phyloP scores from a whole-genome alignment of 1,284 basidiomycete genomes.

The Fomitiporia mediterranea region DNA sequence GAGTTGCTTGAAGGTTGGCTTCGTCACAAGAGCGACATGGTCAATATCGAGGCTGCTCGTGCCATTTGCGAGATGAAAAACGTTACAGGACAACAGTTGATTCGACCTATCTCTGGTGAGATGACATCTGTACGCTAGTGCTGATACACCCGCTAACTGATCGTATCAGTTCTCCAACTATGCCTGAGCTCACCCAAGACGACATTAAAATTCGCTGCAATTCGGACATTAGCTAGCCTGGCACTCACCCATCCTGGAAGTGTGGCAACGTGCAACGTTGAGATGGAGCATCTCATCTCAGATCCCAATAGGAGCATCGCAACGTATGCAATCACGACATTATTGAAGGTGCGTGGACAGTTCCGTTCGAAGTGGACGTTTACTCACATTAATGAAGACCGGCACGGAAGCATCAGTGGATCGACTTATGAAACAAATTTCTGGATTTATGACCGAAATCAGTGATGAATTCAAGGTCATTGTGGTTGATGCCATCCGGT shows the following conservation, averaged over 20 bases:
- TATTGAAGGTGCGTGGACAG: conserved; percentile 72
- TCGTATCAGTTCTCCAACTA: conserved; percentile 72
- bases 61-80: conserved; percentile 96
- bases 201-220: conserved; percentile 95
- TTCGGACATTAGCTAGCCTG: conserved; percentile 88
- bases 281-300: conserved; percentile 96
- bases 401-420: conserved; percentile 99
- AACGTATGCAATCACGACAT: conserved; percentile 97
- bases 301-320: conserved; percentile 96
- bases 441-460: conserved; percentile 98
- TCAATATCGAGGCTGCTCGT: conserved; percentile 97
- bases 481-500: conserved; percentile 97
- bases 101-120: conserved; percentile 83
- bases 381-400: conserved; percentile 48
- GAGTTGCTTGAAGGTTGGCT: conserved; percentile 95
- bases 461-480: conserved; percentile 99
- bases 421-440: conserved; percentile 99
- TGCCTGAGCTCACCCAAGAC: conserved; percentile 93
- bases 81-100: conserved; percentile 73
- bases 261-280: conserved; percentile 93
- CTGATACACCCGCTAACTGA: conserved; percentile 1
- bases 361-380: background rate
- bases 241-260: conserved; percentile 80
- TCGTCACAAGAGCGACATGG: conserved; percentile 99
- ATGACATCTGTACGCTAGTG: background rate